These are phyloP conservation scores for Antitrichia curtipendula DNA, from an alignment of 225 moss, liverwort and hornwort genomes.

Conservation along the genomic window DNA sequence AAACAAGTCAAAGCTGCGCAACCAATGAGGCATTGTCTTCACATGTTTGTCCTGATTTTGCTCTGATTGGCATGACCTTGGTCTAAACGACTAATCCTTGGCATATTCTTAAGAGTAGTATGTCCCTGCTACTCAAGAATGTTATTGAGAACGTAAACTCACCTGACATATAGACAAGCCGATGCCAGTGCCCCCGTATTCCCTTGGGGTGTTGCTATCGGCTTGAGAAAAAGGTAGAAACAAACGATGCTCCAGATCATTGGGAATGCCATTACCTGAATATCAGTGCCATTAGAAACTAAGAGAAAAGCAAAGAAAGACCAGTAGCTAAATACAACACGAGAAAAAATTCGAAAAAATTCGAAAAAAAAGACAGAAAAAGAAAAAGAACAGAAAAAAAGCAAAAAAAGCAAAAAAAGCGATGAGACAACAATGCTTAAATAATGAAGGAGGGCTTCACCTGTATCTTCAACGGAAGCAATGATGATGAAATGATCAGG, in stretches of 20 bases:
- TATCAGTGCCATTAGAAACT: neutral
- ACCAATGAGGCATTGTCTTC: neutral
- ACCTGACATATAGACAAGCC: slow-evolving; percentile 80
- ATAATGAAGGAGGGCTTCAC: slow-evolving; percentile 8
- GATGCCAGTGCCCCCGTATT: slow-evolving; percentile 83
- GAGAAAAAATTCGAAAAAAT: no score
- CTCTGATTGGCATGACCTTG: neutral
- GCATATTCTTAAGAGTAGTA: neutral
- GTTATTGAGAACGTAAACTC: neutral
- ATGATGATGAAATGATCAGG: slow-evolving; percentile 29
- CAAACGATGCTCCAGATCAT: slow-evolving; percentile 59
- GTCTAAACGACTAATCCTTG: neutral
- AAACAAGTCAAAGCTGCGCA: neutral
- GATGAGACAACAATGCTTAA: neutral
- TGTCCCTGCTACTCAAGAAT: neutral
- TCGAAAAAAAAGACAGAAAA: neutral
- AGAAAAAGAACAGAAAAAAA: no score
- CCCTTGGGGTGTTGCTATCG: slow-evolving; percentile 58
- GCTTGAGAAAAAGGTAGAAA: slow-evolving; percentile 81
- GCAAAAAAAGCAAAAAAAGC: neutral
- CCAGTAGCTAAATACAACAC: neutral
- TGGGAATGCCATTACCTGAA: slow-evolving; percentile 68
- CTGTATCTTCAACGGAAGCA: slow-evolving; percentile 75
- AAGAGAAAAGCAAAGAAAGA: neutral
- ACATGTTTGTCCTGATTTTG: neutral